Evolutionary conservation across 1,284 basidiomycete genomes (phyloP).

Genomic region (Microbotryum scabiosae): DNA sequence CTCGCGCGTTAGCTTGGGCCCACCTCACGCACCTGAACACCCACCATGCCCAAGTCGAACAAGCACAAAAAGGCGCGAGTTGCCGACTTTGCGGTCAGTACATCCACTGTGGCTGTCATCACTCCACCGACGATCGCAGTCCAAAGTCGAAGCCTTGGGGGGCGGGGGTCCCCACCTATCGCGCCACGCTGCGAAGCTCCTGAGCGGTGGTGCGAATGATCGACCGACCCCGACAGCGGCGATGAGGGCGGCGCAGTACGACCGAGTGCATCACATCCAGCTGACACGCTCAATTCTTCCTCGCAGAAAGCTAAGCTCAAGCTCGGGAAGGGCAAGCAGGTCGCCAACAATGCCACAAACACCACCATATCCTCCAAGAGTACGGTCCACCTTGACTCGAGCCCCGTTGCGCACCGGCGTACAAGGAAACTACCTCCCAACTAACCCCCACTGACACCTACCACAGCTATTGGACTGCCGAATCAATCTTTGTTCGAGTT

Average conservation of each 20-base stretch:
- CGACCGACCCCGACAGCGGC: background rate
- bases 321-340: conserved; percentile 86
- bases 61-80: conserved; percentile 79
- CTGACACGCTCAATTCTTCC: background rate
- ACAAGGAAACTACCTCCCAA: background rate
- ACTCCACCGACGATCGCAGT: background rate
- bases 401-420: background rate
- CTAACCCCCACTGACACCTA: background rate
- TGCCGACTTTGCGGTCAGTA: conserved; percentile 71
- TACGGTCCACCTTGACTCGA: background rate
- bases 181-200: background rate
- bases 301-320: conserved; percentile 87
- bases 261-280: background rate
- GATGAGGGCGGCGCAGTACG: background rate
- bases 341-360: conserved; percentile 75
- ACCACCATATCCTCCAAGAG: conserved; percentile 62
- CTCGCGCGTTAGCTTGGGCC: too few relatives aligned
- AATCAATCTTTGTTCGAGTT: conserved; percentile 62
- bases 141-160: background rate
- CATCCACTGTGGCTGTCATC: background rate
- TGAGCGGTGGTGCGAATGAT: background rate
- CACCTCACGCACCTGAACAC: background rate
- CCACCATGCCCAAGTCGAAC: conserved; percentile 67
- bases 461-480: conserved; percentile 79
- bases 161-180: background rate